phyloP scores from a whole-genome alignment of 1,284 basidiomycete genomes.

The Hemileia vastatrix region DNA sequence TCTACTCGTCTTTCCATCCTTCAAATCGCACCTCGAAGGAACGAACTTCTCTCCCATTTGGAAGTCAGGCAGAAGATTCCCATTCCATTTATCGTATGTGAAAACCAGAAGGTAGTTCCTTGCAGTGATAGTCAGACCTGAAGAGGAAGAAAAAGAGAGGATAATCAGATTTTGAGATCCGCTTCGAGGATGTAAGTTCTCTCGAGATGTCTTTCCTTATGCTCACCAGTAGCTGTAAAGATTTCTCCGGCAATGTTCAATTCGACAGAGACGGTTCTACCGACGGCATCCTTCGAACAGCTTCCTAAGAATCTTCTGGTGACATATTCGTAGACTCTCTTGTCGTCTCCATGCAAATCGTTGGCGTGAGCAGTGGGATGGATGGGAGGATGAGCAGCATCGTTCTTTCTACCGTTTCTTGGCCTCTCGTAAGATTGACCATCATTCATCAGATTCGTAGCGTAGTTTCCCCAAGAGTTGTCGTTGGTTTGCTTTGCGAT shows the following conservation, averaged over 20 bases:
- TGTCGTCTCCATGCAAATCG: constrained; percentile 37
- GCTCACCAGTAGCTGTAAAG: too few relatives aligned
- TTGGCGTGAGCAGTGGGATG: constrained; percentile 40
- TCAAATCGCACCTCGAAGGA: constrained; percentile 31
- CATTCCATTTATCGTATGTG: constrained; percentile 39
- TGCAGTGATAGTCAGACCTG: constrained; percentile 33
- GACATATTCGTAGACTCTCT: constrained; percentile 42
- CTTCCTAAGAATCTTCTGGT: constrained; percentile 39
- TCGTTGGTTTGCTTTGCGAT: constrained; percentile 38
- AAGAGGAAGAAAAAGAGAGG: background rate
- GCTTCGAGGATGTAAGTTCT: too few relatives aligned
- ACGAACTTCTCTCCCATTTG: constrained; percentile 30
- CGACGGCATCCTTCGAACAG: constrained; percentile 38
- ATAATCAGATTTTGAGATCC: background rate
- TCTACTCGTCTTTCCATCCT: constrained; percentile 33
- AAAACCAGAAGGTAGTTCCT: constrained; percentile 40
- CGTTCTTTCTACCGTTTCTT: constrained; percentile 40
- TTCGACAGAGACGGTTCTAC: constrained; percentile 34
- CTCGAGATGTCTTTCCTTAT: background rate
- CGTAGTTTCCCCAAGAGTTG: constrained; percentile 34
- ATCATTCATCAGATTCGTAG: too few relatives aligned
- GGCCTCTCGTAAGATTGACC: constrained; percentile 37
- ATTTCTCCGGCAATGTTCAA: constrained; percentile 34
- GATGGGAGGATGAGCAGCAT: constrained; percentile 44
- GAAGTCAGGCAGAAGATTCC: constrained; percentile 34